Evolutionary conservation across 495 filamentous ascomycete genomes (phyloP).

Genomic region (Penicillium pancosmium): DNA sequence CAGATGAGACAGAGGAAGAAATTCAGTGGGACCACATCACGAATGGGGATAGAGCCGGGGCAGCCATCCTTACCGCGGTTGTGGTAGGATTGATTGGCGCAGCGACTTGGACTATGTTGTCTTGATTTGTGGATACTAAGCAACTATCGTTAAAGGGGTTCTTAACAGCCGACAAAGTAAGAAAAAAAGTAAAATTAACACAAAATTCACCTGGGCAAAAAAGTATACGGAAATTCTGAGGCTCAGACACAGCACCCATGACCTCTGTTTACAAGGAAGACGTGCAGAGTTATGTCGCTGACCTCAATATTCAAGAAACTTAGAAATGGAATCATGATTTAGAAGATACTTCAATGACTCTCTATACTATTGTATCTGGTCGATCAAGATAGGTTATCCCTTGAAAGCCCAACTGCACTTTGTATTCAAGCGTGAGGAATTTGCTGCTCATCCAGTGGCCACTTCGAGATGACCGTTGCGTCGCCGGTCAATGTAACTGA

Average conservation of each 20-base stretch:
- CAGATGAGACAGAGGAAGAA: conserved; percentile 5
- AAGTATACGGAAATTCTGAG: too few species aligned
- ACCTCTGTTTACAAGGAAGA: too few species aligned
- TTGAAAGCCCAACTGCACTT: not conserved
- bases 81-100: conserved; percentile 8
- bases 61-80: conserved; percentile 9
- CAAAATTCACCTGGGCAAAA: too few species aligned
- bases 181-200: too few species aligned
- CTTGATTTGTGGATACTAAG: not conserved
- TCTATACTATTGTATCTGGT: too few species aligned
- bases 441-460: conserved; percentile 36
- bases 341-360: too few species aligned
- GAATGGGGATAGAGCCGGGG: conserved; percentile 9
- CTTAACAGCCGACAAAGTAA: not conserved
- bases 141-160: not conserved
- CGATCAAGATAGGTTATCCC: not conserved
- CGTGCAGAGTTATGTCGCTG: too few species aligned
- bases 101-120: not conserved
- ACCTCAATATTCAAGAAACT: too few species aligned
- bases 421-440: conserved; percentile 25
- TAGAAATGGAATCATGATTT: too few species aligned
- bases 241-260: too few species aligned
- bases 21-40: conserved; percentile 7
- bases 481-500: conserved; percentile 37
- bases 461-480: conserved; percentile 31